Conservation (phyloP, 129 eudicot genomes). For the Centrapalus pauciflorus region DNA sequence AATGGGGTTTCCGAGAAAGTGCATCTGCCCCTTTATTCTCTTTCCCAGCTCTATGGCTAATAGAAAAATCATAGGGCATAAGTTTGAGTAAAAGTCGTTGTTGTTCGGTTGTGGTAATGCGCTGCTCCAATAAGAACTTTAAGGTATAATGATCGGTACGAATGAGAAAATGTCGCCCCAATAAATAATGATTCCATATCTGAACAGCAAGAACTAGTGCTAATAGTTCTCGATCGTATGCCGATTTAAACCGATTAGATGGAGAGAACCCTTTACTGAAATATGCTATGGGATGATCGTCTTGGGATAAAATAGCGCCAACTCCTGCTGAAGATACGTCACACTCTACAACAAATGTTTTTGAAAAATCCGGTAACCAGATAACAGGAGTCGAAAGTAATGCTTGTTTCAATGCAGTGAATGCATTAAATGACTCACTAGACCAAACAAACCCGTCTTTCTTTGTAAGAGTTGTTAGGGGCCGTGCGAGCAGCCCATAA, state of each 20-base stretch:
- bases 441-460: too few relatives aligned
- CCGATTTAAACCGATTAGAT: neutral
- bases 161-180: slow-evolving; percentile 6
- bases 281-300: slow-evolving; percentile 5
- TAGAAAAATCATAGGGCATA: neutral
- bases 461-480: too few relatives aligned
- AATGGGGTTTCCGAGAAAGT: slow-evolving; percentile 4
- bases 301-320: too few relatives aligned
- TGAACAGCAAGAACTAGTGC: slow-evolving; percentile 10
- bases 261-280: slow-evolving; percentile 6
- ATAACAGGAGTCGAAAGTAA: too few relatives aligned
- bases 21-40: slow-evolving; percentile 6
- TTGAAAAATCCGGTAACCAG: too few relatives aligned
- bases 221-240: slow-evolving; percentile 11
- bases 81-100: neutral
- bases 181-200: slow-evolving; percentile 13
- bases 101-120: neutral
- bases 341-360: too few relatives aligned
- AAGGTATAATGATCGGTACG: neutral
- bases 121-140: slow-evolving; percentile 1
- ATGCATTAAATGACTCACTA: too few relatives aligned
- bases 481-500: too few relatives aligned
- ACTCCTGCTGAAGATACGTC: too few relatives aligned
- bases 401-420: too few relatives aligned
- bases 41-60: neutral